phyloP scores from a whole-genome alignment of 495 filamentous ascomycete species.

The Aspergillus olivimuriae region DNA sequence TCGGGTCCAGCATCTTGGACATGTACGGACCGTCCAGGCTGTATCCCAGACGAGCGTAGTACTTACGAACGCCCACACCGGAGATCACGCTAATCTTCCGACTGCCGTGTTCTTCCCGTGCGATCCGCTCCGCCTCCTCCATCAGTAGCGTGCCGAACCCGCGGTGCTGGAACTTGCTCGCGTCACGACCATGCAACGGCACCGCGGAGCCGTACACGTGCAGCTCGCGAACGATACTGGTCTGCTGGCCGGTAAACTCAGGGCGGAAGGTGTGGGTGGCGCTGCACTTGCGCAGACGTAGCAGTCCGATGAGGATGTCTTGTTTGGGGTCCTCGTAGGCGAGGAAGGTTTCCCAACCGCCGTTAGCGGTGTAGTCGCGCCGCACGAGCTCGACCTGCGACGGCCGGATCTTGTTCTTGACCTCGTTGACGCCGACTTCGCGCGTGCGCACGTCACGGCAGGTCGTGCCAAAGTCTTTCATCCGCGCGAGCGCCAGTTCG shows the following conservation, averaged over 20 bases:
- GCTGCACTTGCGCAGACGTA: slow-evolving; percentile 86
- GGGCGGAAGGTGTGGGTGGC: slow-evolving; percentile 82
- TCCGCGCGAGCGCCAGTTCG: slow-evolving; percentile 83
- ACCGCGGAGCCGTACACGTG: slow-evolving; percentile 97
- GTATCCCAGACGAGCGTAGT: slow-evolving; percentile 90
- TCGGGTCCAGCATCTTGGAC: slow-evolving; percentile 59
- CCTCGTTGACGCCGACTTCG: slow-evolving; percentile 97
- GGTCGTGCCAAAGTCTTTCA: slow-evolving; percentile 98
- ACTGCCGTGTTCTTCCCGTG: slow-evolving; percentile 86
- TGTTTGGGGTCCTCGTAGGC: slow-evolving; percentile 98
- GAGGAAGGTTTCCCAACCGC: slow-evolving; percentile 96
- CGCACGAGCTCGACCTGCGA: slow-evolving; percentile 96
- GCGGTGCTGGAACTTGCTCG: slow-evolving; percentile 96
- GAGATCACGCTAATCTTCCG: slow-evolving; percentile 92
- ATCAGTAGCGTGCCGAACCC: slow-evolving; percentile 94
- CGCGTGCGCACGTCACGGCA: slow-evolving; percentile 97
- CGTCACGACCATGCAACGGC: slow-evolving; percentile 86
- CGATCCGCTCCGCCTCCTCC: slow-evolving; percentile 96
- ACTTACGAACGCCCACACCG: slow-evolving; percentile 88
- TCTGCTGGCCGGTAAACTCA: slow-evolving; percentile 78
- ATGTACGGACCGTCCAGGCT: slow-evolving; percentile 87
- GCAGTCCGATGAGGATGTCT: slow-evolving; percentile 89
- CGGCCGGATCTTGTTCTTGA: slow-evolving; percentile 95
- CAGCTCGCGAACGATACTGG: slow-evolving; percentile 86
- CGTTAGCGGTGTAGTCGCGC: slow-evolving; percentile 89